Evolutionary conservation across 2,329 filamentous ascomycete genomes (phyloP).

Genomic region (Botrytis fragariae): DNA sequence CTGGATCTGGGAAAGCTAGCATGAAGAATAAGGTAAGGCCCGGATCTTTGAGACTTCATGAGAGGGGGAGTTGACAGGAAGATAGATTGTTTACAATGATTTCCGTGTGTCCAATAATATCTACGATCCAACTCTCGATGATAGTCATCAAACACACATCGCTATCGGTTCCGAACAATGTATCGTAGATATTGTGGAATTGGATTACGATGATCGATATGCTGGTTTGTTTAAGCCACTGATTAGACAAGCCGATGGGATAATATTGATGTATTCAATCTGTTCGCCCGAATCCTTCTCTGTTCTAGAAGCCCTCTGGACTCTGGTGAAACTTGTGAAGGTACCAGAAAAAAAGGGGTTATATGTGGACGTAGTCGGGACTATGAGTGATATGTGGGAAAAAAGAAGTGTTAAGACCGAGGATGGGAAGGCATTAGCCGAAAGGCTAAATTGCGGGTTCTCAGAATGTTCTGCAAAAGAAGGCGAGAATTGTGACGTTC

Average conservation of each 20-base stretch:
- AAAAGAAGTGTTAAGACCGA: conserved; percentile 6
- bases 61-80: neutral
- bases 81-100: neutral
- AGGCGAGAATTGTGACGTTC: conserved; percentile 1
- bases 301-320: neutral
- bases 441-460: conserved; percentile 6
- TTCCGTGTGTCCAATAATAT: neutral
- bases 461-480: conserved; percentile 8
- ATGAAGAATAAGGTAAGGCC: conserved; percentile 1
- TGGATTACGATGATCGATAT: neutral
- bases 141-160: neutral
- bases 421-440: conserved; percentile 1
- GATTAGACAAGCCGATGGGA: neutral
- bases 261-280: conserved; percentile 14
- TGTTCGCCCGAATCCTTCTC: neutral
- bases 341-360: neutral
- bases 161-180: neutral
- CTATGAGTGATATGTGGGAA: conserved; percentile 15
- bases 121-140: neutral
- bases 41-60: neutral
- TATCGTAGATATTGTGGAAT: neutral
- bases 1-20: neutral
- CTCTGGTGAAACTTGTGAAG: neutral
- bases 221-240: accelerated
- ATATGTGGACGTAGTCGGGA: conserved; percentile 3